Evolutionary conservation across 129 eudicot genomes (phyloP).

Genomic region (Flaveria bidentis): DNA sequence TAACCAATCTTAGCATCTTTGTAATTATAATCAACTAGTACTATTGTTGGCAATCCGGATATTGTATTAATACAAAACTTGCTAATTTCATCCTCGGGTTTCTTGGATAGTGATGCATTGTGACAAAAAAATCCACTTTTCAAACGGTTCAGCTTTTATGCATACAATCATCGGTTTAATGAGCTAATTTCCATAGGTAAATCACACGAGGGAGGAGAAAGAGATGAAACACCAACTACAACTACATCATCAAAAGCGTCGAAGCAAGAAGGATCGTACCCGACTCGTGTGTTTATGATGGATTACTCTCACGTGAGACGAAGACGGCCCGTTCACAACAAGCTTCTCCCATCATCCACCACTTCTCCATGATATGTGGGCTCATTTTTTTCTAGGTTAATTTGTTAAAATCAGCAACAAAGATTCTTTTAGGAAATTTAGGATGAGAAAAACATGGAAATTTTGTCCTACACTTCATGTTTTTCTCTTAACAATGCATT

Average conservation of each 20-base stretch:
- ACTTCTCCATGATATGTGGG: slow-evolving; percentile 19
- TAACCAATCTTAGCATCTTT: background rate
- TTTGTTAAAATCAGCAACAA: background rate
- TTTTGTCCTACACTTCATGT: slow-evolving; percentile 11
- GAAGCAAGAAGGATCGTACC: background rate
- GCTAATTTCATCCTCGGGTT: background rate
- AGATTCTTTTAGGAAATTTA: slow-evolving; percentile 8
- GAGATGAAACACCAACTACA: background rate
- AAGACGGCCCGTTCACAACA: slow-evolving; percentile 34
- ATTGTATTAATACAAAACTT: background rate
- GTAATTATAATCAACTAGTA: no score
- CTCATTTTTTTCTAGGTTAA: background rate
- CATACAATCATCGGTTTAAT: background rate
- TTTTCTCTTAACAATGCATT: background rate
- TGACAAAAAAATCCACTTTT: no score
- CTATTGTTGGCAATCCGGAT: background rate
- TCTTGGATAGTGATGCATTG: no score
- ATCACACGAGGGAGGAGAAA: background rate
- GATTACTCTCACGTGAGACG: slow-evolving; percentile 23
- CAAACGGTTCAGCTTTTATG: background rate
- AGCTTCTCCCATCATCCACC: slow-evolving; percentile 16
- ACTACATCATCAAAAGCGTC: slow-evolving; percentile 11
- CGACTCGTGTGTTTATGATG: slow-evolving; percentile 11
- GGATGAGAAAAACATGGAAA: slow-evolving; percentile 2
- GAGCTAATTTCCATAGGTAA: background rate